Evolutionary conservation across 2,329 filamentous ascomycete species (phyloP), one percentile per base, ranked within the genome.

Genomic region (Waltergamsia citrina): DNA sequence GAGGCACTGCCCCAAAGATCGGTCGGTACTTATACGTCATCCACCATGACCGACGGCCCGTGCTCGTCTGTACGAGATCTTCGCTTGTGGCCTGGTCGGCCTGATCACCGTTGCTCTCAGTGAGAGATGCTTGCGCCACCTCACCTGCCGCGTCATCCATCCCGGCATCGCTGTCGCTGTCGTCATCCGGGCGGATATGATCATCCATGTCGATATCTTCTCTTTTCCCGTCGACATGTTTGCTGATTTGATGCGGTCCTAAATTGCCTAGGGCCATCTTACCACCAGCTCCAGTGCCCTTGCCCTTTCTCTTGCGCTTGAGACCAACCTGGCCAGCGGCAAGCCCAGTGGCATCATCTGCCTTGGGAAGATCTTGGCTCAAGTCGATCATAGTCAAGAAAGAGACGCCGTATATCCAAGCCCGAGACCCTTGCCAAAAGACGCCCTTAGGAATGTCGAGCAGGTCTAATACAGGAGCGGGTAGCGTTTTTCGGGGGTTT

Each of bases 381-480:
- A 94, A 63, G 53, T 96, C 87, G 39, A 98, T 75, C 88, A 96
- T 96, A 62, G 85, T 87, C 17, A 98, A 58, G 71, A 87, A 96
- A 2, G 74, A 79, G 26, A 77, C 74, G 6, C 90, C 88, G 49
- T 94, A 95, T 15, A 96, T 61, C 86, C 90, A 96, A 7, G 90
- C 59, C 11, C 90, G 74, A 19, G 66, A 64, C 2, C 81, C 66
- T 50, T 93, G 83, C 88, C 90, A 96, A 25, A 94, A 57, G 18
- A 79, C 78, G 4, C 87, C 88, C 64, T 90, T 90, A 35, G 82
- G 82, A 27, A 85, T 69, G 52, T 94, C 87, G 39, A 81, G 75
- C 17, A 87, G 72, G 42, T 78, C 74, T 36, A 71, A 74, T 53
- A 93, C 90, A 31, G 83, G 73, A 4, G 69, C 65, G 0, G 87